Evolutionary conservation across 352 stramenopile genomes (phyloP).

Genomic region (Phytophthora litchii): DNA sequence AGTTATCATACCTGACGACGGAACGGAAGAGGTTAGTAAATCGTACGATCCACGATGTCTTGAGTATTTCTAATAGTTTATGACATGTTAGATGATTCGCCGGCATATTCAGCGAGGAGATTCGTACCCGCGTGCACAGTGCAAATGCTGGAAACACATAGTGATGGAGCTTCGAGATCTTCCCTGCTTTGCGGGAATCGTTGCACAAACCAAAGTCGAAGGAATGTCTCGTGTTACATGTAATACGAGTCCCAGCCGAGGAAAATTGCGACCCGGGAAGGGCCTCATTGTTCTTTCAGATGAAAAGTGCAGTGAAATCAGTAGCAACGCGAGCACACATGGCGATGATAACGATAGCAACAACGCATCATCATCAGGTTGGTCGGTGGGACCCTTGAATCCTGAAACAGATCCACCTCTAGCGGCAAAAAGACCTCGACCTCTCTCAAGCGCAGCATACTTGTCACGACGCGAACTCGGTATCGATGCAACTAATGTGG

Average conservation of each 20-base stretch:
- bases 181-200: constrained; percentile 42
- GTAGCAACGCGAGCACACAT: constrained; percentile 23
- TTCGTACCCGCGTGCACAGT: constrained; percentile 60
- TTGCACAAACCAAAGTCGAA: constrained; percentile 18
- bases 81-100: constrained; percentile 61
- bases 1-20: constrained; percentile 67
- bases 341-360: constrained; percentile 28
- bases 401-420: constrained; percentile 18
- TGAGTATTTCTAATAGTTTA: neutral
- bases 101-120: constrained; percentile 73
- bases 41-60: neutral
- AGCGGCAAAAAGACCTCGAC: constrained; percentile 21
- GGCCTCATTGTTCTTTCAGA: constrained; percentile 77
- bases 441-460: constrained; percentile 28
- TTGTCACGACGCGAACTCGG: constrained; percentile 18
- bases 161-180: constrained; percentile 77
- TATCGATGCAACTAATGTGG: constrained; percentile 5
- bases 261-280: constrained; percentile 78
- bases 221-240: neutral
- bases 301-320: constrained; percentile 27
- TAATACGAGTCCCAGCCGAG: constrained; percentile 65
- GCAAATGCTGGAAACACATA: constrained; percentile 85
- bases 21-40: constrained; percentile 62
- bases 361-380: constrained; percentile 29
- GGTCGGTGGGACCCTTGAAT: constrained; percentile 30